Evolutionary conservation across 768 basidiomycete genomes (phyloP), one percentile per base, ranked within the genome.

Genomic region (Lentinula detonsa): DNA sequence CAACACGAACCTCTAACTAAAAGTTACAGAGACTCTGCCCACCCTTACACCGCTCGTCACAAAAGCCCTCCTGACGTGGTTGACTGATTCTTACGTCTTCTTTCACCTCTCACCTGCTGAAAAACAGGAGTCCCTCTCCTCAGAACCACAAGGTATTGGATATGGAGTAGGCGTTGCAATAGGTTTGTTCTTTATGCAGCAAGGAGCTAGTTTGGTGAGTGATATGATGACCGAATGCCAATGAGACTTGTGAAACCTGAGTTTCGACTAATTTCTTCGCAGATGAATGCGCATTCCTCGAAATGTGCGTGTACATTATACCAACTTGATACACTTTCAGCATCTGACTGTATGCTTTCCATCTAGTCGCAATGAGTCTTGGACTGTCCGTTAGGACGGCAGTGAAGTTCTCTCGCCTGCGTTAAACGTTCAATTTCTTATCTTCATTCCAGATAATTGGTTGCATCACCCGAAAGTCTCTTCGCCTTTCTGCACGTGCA

Each of bases 101-200:
- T 69, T 66, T 65, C 73, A 63, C 57, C 71, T 72, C n/a, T 64
- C 67, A 5, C 67, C 72, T 2, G 72, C 68, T 31, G 64, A 76
- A 28, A n/a, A 59, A 49, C 4, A 15, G 9, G 42, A 61, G 55
- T 69, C 69, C 34, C 70, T 65, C 1, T 61, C 67, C 8, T 58
- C 63, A 1, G 55, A 72, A 60, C 81, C 82, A 2, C 70, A 68
- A 35, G 75, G 76, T 4, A 73, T 84, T 16, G 83, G 82, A 0
- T 81, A 79, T 65, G 83, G 83, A 0, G 78, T 85, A 53, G 83
- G 83, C 2, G 64, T 84, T 4, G 82, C 77, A 3, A 69, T 82
- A 42, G 83, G 72, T 7, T 64, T 83, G 16, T 83, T 81, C 62
- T 72, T 67, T 2, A 85, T 84, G 82, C 81, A 82, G 71, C 34